Percentiles rank a stretch among this genome's conserved stretches.
Evolutionary conservation across 2,329 filamentous ascomycete species (phyloP).

Genomic region (Xylariaceae sp.): DNA sequence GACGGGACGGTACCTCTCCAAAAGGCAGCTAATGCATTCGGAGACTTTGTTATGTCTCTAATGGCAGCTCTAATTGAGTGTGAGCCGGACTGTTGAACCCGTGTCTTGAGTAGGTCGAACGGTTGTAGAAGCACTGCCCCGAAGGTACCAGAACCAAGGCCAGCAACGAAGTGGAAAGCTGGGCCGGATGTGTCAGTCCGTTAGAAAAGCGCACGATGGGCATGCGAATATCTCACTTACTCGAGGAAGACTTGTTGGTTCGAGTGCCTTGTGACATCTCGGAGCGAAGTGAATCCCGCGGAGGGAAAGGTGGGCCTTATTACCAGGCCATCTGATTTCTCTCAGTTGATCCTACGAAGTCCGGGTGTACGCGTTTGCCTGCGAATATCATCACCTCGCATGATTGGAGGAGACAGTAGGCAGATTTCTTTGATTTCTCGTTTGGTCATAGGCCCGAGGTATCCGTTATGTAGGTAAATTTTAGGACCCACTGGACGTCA

Average conservation of each 20-base stretch:
- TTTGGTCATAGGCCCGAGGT: background rate
- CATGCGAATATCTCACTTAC: slow-evolving; percentile 23
- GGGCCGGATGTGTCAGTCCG: slow-evolving; percentile 11
- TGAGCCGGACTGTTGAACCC: slow-evolving; percentile 83
- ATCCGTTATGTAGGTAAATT: background rate
- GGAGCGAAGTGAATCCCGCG: slow-evolving; percentile 18
- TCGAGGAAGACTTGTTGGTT: slow-evolving; percentile 30
- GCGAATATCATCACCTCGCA: background rate
- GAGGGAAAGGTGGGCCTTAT: slow-evolving; percentile 20
- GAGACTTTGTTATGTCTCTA: slow-evolving; percentile 68
- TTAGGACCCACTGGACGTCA: slow-evolving; percentile 3
- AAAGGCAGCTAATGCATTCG: slow-evolving; percentile 67
- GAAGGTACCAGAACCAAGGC: slow-evolving; percentile 82
- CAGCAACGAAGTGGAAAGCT: slow-evolving; percentile 88
- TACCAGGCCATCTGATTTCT: slow-evolving; percentile 20
- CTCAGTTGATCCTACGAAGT: background rate
- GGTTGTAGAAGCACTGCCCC: slow-evolving; percentile 92
- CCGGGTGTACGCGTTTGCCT: background rate
- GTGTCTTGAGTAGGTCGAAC: slow-evolving; percentile 93
- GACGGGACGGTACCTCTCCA: slow-evolving; percentile 95
- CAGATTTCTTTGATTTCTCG: background rate
- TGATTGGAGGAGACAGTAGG: background rate
- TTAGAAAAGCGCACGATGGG: background rate
- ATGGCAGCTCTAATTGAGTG: slow-evolving; percentile 71
- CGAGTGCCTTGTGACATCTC: slow-evolving; percentile 28